These are phyloP conservation scores for Penicillium daleae DNA, from an alignment of 495 filamentous ascomycete species.

Conservation along the genomic window DNA sequence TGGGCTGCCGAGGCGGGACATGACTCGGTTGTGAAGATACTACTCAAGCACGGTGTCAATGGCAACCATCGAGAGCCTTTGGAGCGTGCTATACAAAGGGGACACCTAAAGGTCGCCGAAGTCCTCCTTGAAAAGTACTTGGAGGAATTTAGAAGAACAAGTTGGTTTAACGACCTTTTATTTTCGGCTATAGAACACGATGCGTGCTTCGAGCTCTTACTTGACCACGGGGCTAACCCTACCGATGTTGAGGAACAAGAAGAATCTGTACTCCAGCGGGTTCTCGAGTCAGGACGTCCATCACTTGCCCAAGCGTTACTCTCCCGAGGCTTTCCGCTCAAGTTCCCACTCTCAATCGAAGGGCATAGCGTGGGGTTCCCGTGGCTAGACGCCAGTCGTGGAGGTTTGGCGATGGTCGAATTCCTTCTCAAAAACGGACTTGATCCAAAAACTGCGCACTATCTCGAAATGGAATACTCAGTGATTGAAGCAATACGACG, in stretches of 20 bases:
- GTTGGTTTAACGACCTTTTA: not conserved
- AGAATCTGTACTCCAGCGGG: not conserved
- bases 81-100: not conserved
- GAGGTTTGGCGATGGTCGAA: not conserved
- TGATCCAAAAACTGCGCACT: not conserved
- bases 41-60: not conserved
- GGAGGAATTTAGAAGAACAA: not conserved
- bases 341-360: not conserved
- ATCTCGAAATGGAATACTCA: not conserved
- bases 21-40: not conserved
- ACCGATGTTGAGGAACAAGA: not conserved
- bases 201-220: not conserved
- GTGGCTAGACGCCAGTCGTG: not conserved
- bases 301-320: not conserved
- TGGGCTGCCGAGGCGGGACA: not conserved
- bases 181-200: not conserved
- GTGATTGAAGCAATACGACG: not conserved
- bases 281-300: not conserved
- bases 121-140: not conserved
- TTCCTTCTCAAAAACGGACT: not conserved
- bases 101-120: not conserved
- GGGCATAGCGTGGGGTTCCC: not conserved
- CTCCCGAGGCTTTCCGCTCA: not conserved
- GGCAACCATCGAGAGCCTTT: not conserved
- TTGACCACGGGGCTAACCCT: not conserved